A percentile compares a stretch with the other conserved stretches of the same genome.
Evolutionary conservation across 495 filamentous ascomycete species (phyloP).

Genomic region (Penicillium pulvis): DNA sequence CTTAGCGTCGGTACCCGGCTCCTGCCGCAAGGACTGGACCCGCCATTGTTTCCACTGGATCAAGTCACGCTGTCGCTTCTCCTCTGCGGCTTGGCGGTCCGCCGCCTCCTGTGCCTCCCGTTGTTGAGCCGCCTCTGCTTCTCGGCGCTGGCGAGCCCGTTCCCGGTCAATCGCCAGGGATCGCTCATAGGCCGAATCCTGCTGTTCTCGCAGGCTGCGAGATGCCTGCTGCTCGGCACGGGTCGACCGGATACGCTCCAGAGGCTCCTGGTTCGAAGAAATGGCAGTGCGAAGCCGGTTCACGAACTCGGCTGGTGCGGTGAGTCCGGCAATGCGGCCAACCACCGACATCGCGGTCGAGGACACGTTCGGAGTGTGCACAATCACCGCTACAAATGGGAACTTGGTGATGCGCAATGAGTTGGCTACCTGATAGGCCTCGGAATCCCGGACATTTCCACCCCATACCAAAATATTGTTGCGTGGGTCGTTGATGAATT

Average conservation of each 20-base stretch:
- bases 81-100: constrained; percentile 65
- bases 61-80: constrained; percentile 56
- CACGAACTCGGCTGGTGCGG: constrained; percentile 65
- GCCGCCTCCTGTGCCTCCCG: constrained; percentile 62
- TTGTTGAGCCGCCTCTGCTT: constrained; percentile 69
- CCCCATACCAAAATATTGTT: constrained; percentile 88
- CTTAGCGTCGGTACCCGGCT: constrained; percentile 65
- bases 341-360: constrained; percentile 86
- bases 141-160: constrained; percentile 68
- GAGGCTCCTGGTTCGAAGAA: constrained; percentile 64
- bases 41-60: constrained; percentile 83
- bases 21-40: constrained; percentile 61
- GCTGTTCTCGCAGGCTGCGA: constrained; percentile 75
- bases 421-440: constrained; percentile 86
- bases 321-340: constrained; percentile 69
- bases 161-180: constrained; percentile 87
- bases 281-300: constrained; percentile 71
- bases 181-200: constrained; percentile 90
- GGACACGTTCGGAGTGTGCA: constrained; percentile 78
- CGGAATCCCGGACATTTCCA: constrained; percentile 86
- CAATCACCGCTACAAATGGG: constrained; percentile 82
- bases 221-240: constrained; percentile 76
- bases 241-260: constrained; percentile 67
- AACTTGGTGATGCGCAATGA: constrained; percentile 86
- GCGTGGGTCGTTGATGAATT: constrained; percentile 67